Evolutionary conservation across 345 rosid genomes (phyloP).

Genomic region (Pugionium dolabratum): DNA sequence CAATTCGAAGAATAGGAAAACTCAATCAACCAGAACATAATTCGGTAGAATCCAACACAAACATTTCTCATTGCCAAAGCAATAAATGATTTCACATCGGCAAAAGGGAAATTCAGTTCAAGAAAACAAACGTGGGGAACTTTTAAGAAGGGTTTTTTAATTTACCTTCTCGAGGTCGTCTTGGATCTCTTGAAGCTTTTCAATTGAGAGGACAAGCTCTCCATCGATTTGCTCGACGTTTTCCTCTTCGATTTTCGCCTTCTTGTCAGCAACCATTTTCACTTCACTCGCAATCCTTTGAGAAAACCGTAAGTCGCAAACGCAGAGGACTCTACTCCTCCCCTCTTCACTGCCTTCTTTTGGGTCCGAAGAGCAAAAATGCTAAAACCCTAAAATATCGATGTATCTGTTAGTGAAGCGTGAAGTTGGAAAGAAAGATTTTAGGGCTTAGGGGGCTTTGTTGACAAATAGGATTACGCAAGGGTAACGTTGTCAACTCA

Average conservation of each 20-base stretch:
- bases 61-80: constrained; percentile 17
- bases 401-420: no score
- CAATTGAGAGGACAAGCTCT: constrained; percentile 83
- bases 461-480: neutral
- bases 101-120: constrained; percentile 55
- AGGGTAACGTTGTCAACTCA: neutral
- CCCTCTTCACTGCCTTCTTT: no score
- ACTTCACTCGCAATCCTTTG: neutral
- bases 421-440: neutral
- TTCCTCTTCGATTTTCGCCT: constrained; percentile 68
- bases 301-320: neutral
- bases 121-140: constrained; percentile 11
- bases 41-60: constrained; percentile 64
- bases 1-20: neutral
- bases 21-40: constrained; percentile 74
- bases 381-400: neutral
- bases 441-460: neutral
- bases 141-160: constrained; percentile 36
- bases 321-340: neutral
- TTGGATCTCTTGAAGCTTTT: constrained; percentile 95
- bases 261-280: constrained; percentile 43
- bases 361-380: neutral
- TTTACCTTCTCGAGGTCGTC: constrained; percentile 90
- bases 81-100: constrained; percentile 36
- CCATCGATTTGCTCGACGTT: constrained; percentile 65